A percentile compares a stretch with the other conserved stretches of the same genome.
Evolutionary conservation across 1,284 basidiomycete species (phyloP).

Genomic region (Fomitopsis betulina): DNA sequence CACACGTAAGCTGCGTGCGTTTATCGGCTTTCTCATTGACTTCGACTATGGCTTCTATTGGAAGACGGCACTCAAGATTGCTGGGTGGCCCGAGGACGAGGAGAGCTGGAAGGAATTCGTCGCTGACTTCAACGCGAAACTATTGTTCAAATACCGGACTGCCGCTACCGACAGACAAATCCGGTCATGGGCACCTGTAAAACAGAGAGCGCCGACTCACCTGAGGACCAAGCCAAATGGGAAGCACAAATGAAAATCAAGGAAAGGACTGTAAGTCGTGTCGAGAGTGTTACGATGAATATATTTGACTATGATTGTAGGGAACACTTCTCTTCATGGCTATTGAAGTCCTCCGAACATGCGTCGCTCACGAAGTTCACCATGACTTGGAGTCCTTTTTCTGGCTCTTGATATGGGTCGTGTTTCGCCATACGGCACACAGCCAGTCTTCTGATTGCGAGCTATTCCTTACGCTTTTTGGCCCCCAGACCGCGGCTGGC

Average conservation of each 20-base stretch:
- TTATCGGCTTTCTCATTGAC: constrained; percentile 7
- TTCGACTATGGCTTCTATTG: constrained; percentile 10
- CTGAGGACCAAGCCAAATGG: not conserved
- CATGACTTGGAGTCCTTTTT: constrained; percentile 16
- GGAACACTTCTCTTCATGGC: constrained; percentile 13
- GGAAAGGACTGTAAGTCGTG: not conserved
- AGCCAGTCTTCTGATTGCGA: too few relatives aligned
- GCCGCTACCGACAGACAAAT: not conserved
- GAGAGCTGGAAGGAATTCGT: not conserved
- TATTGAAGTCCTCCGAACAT: not conserved
- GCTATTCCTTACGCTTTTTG: too few relatives aligned
- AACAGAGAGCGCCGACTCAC: not conserved
- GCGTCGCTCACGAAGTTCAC: not conserved
- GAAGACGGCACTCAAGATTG: constrained; percentile 2
- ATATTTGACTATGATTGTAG: not conserved
- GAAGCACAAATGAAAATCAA: too few relatives aligned
- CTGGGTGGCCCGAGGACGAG: not conserved
- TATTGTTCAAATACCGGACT: not conserved
- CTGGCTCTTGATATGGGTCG: constrained; percentile 15
- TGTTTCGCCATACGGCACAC: constrained; percentile 9
- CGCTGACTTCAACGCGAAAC: too few relatives aligned
- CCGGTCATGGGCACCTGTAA: not conserved
- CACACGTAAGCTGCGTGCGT: too few relatives aligned
- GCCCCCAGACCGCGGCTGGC: too few relatives aligned
- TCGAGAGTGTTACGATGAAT: not conserved